Percentiles rank a stretch among this genome's conserved stretches.
These are phyloP conservation scores for Litsea cubeba DNA, from an alignment of 164 flowering plant species.

Conservation along the genomic window DNA sequence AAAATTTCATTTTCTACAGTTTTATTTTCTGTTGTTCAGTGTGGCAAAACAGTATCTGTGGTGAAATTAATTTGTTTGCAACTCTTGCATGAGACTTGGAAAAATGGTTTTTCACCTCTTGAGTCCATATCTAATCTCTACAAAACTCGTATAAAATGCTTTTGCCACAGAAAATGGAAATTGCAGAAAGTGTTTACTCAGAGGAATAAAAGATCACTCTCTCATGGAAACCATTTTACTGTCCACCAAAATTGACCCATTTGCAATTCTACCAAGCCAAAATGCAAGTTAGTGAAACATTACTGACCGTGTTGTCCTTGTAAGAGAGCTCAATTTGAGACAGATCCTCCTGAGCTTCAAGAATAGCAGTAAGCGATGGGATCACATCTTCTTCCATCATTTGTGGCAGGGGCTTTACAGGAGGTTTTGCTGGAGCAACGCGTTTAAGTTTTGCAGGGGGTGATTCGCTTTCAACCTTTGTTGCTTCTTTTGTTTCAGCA, in stretches of 20 bases:
- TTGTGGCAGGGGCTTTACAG: conserved; percentile 64
- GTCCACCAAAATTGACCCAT: not conserved
- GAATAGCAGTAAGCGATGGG: conserved; percentile 51
- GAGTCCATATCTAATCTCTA: no score
- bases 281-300: not conserved
- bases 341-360: conserved; percentile 62
- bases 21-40: not conserved
- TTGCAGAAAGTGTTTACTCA: no score
- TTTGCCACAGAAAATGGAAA: no score
- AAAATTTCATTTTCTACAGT: not conserved
- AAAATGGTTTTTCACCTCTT: no score
- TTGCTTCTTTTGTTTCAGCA: conserved; percentile 18
- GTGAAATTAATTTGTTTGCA: no score
- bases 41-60: not conserved
- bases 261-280: not conserved
- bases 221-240: not conserved
- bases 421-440: conserved; percentile 56
- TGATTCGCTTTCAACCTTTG: conserved; percentile 14
- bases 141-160: no score
- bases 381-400: conserved; percentile 85
- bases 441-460: conserved; percentile 34
- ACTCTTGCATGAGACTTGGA: no score
- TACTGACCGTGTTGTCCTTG: conserved; percentile 59
- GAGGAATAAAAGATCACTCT: no score
- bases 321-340: conserved; percentile 56